Base-by-base conservation (phyloP, 331 rosid species). In the Stylosanthes scabra region DNA sequence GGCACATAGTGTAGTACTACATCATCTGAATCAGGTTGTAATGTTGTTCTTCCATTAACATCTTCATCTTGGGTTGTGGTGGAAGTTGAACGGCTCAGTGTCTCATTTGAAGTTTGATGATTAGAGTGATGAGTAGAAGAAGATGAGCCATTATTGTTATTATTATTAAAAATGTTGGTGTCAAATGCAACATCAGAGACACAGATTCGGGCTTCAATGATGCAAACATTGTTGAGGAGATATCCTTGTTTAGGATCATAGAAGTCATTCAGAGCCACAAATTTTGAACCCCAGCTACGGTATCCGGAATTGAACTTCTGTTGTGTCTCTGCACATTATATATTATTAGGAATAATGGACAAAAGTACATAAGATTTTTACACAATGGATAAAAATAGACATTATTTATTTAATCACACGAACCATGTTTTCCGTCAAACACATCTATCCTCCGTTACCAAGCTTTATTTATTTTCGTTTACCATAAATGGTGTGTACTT, bases 211-310 rank as follows among this genome's bases (percentile, higher is more conserved):
- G 90, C 97, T 74, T 88, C 94, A 75, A 91, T 66, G 20, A 88
- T 60, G 42, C 89, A 86, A 9, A 86, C 81, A 45, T 91, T 82
- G 41, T 86, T 86, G 71, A 86, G 69, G 41, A 90, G 86, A 67
- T 85, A 90, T 11, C 97, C 97, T 52, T 87, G 79, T 59, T 66
- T 64, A 2, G 79, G 79, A 52, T 90, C 91, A 63, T 78, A 80
- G 63, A 90, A 88, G 57, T 88, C 97, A 52, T 76, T 54, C 0
- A 88, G 88, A 73, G 73, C 82, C 86, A 90, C 74, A 46, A 90
- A 88, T 15, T 72, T 58, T 42, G 93, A 85, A 42, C 97, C 97
- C 97, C 97, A 90, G 71, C 88, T 87, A 46, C 92, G 87, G 77
- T 90, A 83, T 61, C 97, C 86, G 14, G 85, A 85, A 54, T 88